Evolutionary conservation across 1,284 basidiomycete species (phyloP).

Genomic region (Exobasidium cylindrosporum): DNA sequence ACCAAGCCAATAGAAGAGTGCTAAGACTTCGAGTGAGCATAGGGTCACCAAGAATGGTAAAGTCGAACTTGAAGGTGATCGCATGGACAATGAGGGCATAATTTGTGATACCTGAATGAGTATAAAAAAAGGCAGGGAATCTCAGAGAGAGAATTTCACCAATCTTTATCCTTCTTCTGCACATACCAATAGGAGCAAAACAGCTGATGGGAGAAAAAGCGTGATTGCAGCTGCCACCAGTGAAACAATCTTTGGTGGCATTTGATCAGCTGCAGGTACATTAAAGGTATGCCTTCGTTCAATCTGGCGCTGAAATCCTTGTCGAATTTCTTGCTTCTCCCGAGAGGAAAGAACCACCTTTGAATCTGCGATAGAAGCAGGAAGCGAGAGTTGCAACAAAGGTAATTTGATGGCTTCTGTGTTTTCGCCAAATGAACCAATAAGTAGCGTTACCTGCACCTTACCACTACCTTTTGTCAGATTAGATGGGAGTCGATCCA

Average conservation of each 20-base stretch:
- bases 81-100: constrained; percentile 11
- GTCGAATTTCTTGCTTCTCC: neutral
- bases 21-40: constrained; percentile 29
- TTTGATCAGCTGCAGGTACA: constrained; percentile 35
- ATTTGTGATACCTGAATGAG: neutral
- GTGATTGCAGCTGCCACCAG: constrained; percentile 30
- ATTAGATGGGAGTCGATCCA: constrained; percentile 1
- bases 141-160: no score
- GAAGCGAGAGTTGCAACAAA: neutral
- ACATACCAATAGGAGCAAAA: constrained; percentile 27
- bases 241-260: constrained; percentile 37
- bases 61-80: constrained; percentile 19
- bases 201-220: constrained; percentile 30
- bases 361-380: neutral
- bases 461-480: neutral
- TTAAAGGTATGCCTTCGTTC: constrained; percentile 42
- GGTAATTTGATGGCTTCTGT: neutral
- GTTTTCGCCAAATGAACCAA: constrained; percentile 6
- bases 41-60: constrained; percentile 26
- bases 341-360: neutral
- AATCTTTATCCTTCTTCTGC: no score
- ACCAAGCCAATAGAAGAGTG: constrained; percentile 38
- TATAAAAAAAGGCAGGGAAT: constrained; percentile 4
- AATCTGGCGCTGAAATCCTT: neutral
- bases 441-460: neutral